Evolutionary conservation across 2,329 filamentous ascomycete species (phyloP).

Genomic region (Pezizomycotina sp.): DNA sequence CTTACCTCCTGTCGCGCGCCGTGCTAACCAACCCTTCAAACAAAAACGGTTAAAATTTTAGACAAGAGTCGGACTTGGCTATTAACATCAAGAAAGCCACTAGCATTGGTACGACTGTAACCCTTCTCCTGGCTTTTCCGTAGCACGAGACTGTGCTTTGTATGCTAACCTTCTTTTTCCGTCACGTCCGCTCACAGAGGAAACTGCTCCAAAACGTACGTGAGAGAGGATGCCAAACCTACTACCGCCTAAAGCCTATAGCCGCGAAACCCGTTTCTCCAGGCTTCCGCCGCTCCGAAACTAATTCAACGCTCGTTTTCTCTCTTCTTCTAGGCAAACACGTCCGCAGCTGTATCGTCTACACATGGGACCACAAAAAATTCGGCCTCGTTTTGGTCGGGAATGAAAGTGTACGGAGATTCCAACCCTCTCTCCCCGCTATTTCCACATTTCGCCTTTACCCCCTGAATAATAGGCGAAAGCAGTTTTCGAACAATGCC

Average conservation of each 20-base stretch:
- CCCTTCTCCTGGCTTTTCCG: neutral
- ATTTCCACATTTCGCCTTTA: slow-evolving; percentile 6
- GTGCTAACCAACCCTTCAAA: neutral
- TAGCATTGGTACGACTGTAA: slow-evolving; percentile 34
- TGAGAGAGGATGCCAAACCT: slow-evolving; percentile 1
- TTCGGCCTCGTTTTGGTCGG: slow-evolving; percentile 89
- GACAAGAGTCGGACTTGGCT: slow-evolving; percentile 51
- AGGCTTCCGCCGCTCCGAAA: no score
- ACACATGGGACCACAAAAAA: slow-evolving; percentile 97
- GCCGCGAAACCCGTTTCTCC: neutral
- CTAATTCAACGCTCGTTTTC: slow-evolving; percentile 2
- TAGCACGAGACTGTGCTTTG: neutral
- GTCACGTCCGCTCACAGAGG: slow-evolving; percentile 35
- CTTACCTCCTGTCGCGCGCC: neutral
- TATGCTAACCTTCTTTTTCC: neutral
- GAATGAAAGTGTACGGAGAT: slow-evolving; percentile 79
- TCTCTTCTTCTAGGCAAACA: slow-evolving; percentile 49
- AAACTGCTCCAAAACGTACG: slow-evolving; percentile 51
- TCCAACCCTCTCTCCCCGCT: slow-evolving; percentile 11
- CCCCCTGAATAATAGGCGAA: neutral
- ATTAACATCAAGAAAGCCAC: slow-evolving; percentile 57
- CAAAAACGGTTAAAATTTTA: slow-evolving; percentile 26
- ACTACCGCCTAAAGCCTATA: neutral
- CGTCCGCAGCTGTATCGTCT: slow-evolving; percentile 94
- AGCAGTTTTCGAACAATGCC: neutral